A percentile compares a stretch with the other conserved stretches of the same genome.
phyloP scores from a whole-genome alignment of 192 early-diverging fungal genomes.

The Coemansia sp. region DNA sequence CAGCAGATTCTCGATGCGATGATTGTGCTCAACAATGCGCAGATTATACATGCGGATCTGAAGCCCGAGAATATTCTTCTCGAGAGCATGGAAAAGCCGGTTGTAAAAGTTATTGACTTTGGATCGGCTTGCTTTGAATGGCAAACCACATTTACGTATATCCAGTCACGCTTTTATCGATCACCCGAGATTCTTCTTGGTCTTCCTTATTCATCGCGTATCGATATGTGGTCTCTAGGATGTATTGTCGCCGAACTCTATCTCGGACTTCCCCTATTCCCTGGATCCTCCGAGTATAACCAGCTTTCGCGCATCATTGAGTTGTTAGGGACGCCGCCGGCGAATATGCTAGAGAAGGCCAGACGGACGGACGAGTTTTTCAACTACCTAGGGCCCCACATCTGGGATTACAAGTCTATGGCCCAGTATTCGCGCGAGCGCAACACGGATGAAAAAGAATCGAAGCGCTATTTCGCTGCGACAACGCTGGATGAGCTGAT shows the following conservation, averaged over 20 bases:
- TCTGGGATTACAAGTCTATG: conserved; percentile 75
- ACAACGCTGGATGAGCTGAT: conserved; percentile 87
- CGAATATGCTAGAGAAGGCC: conserved; percentile 92
- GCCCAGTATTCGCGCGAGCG: conserved; percentile 81
- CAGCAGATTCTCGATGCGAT: conserved; percentile 93
- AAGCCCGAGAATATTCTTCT: conserved; percentile 98
- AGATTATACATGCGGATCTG: conserved; percentile 97
- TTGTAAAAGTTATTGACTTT: conserved; percentile 98
- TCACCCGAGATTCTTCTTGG: conserved; percentile 95
- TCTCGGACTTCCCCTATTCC: conserved; percentile 93
- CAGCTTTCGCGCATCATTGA: conserved; percentile 94
- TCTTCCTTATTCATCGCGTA: conserved; percentile 86
- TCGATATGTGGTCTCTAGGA: conserved; percentile 99
- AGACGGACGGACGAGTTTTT: conserved; percentile 88
- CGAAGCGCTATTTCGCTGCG: conserved; percentile 90
- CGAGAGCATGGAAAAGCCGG: conserved; percentile 82
- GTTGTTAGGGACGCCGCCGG: conserved; percentile 85
- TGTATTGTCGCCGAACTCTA: conserved; percentile 98
- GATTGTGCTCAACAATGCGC: conserved; percentile 79
- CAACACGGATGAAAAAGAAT: conserved; percentile 83
- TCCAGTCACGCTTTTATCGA: conserved; percentile 97
- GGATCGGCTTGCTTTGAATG: conserved; percentile 96
- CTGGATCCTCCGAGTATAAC: conserved; percentile 95
- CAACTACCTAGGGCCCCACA: conserved; percentile 59
- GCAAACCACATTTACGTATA: conserved; percentile 96